Base-by-base conservation (phyloP, 345 rosid genomes). In the Pistacia vera region DNA sequence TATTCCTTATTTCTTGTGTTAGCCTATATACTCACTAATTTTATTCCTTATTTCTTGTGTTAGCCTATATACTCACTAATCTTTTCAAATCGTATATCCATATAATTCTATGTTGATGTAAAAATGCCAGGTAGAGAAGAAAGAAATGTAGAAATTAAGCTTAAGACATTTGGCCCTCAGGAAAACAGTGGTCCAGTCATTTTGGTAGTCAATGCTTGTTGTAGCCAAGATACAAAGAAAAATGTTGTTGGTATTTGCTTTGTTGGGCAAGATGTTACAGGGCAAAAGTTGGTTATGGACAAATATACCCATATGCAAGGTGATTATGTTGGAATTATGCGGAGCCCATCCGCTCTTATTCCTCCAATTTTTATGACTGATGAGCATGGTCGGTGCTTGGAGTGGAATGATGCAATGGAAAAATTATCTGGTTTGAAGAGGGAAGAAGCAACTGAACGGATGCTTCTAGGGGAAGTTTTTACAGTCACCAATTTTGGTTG, bases 391-490 rank as follows among this genome's bases (percentile, higher is more conserved):
- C 78, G 74, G 69, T 92, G 97, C 94, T 73, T 74, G 75, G 97
- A 93, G 79, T 93, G 97, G 97, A 93, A 90, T 68, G 77, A 85
- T 44, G 95, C 95, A 20, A 93, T 93, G 97, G 88, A 92, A 82
- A 90, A 81, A 78, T 79, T 93, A 57, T 87, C 98, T 58, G 94
- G 97, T 73, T 75, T 90, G 81, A 90, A 86, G 84, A 87, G 92
- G 81, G 98, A 92, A 76, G 93, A 89, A 58, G 92, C 83, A 55
- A 66, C 76, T 65, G 84, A 83, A 30, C 87, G 81, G 76, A 81
- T 89, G 85, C 91, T 93, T 77, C 83, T 93, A 12, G 97, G 98
- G 22, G 97, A 92, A 83, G 93, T 90, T 79, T 92, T 93, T 79
- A 83, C 94, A 0, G 78, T 82, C n/a, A 69, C 79, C 81, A 80